These are phyloP conservation scores for Yamadazyma dushanensis DNA, from an alignment of 1,139 yeast species.

Conservation along the genomic window DNA sequence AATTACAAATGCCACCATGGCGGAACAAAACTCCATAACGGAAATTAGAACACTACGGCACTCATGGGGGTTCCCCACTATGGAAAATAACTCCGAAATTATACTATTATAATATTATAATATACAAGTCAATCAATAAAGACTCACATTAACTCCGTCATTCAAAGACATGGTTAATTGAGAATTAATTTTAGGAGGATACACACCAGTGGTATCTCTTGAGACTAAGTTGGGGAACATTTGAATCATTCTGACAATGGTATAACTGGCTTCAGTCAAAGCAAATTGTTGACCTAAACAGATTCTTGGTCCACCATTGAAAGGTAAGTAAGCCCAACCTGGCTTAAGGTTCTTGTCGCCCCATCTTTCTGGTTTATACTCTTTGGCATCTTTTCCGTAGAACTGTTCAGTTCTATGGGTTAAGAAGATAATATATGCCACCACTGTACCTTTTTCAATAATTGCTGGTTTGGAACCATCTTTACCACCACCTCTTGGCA, in stretches of 20 bases:
- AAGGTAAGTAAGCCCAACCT: too few relatives aligned
- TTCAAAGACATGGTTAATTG: slow-evolving; percentile 31
- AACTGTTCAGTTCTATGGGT: slow-evolving; percentile 44
- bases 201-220: slow-evolving; percentile 21
- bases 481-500: slow-evolving; percentile 56
- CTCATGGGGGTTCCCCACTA: too few relatives aligned
- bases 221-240: slow-evolving; percentile 31
- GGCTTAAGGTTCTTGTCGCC: slow-evolving; percentile 25
- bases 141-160: slow-evolving; percentile 24
- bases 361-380: slow-evolving; percentile 48
- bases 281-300: too few relatives aligned
- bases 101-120: neutral
- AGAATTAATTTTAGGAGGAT: slow-evolving; percentile 31
- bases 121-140: slow-evolving; percentile 11
- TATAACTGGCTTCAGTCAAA: too few relatives aligned
- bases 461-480: slow-evolving; percentile 42
- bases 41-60: too few relatives aligned
- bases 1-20: too few relatives aligned
- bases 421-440: slow-evolving; percentile 42
- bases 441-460: slow-evolving; percentile 45
- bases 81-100: neutral
- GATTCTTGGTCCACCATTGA: too few relatives aligned
- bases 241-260: slow-evolving; percentile 46
- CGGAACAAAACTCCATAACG: too few relatives aligned
- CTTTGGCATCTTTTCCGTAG: slow-evolving; percentile 50